Evolutionary conservation across 192 early-diverging fungal genomes (phyloP).

Genomic region (Coemansia sp.): DNA sequence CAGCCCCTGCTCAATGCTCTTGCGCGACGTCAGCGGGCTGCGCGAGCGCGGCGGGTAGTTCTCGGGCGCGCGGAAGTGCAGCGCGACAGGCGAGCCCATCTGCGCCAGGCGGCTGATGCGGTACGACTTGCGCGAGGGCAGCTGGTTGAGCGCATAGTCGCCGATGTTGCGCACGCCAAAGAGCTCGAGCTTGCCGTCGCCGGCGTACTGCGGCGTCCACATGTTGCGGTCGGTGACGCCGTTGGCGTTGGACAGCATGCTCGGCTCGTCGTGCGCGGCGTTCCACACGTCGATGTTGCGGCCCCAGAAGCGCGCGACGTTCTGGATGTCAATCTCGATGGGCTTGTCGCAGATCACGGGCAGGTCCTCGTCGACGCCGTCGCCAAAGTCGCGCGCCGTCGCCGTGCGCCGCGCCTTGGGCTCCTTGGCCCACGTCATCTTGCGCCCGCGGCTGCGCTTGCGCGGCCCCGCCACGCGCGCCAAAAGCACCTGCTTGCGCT

Average conservation of each 20-base stretch:
- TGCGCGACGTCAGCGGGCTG: constrained; percentile 28
- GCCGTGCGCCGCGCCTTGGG: constrained; percentile 33
- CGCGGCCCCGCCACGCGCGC: constrained; percentile 34
- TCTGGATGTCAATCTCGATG: constrained; percentile 71
- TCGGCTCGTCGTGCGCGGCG: constrained; percentile 41
- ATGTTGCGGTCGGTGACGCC: constrained; percentile 55
- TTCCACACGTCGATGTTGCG: constrained; percentile 71
- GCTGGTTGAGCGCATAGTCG: constrained; percentile 64
- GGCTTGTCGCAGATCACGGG: constrained; percentile 59
- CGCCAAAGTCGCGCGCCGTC: constrained; percentile 42
- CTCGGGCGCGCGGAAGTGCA: constrained; percentile 56
- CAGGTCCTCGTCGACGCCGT: constrained; percentile 30
- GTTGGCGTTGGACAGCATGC: constrained; percentile 41
- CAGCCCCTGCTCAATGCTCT: constrained; percentile 48
- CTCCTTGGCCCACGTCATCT: constrained; percentile 41
- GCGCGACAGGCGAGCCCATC: constrained; percentile 55
- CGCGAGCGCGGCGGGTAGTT: constrained; percentile 38
- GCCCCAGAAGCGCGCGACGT: constrained; percentile 71
- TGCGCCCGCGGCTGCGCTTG: constrained; percentile 37
- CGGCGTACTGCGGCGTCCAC: constrained; percentile 68
- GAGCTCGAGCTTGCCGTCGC: constrained; percentile 67
- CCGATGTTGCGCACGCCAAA: constrained; percentile 60
- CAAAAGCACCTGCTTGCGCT: constrained; percentile 38
- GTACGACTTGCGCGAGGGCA: constrained; percentile 54
- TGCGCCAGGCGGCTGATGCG: constrained; percentile 68